Evolutionary conservation across 1,284 basidiomycete genomes (phyloP), one percentile per base, ranked within the genome.

Genomic region (Somion occarium): DNA sequence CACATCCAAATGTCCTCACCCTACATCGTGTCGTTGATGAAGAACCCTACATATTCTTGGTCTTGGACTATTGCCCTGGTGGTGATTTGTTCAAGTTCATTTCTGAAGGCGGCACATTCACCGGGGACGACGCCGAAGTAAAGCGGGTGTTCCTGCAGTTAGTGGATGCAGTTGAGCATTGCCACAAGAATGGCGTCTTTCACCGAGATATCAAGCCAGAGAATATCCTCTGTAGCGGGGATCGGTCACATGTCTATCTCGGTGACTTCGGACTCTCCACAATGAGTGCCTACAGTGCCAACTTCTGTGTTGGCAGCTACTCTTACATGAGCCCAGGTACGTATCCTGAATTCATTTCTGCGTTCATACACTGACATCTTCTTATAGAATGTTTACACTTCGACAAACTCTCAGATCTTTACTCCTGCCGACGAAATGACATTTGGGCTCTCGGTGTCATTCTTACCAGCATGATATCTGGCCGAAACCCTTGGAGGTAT

Each of bases 401-500:
- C 38, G 63, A 64, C 19, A 54, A 53, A 38, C 48, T 53, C 24
- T 58, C 46, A 46, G 43, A 38, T 12, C 55, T 59, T 3, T 68
- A 56, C 52, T 60, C 53, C 25, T 56, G 57, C 9, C 51, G 50
- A 4, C 44, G 50, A 13, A 56, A 47, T 49, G 66, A 67, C 48
- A 51, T 66, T 49, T 68, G 66, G 66, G 46, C 66, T 19, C 61
- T 68, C 24, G 66, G 64, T 30, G 46, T 66, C 47, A 61, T 65
- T 56, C 57, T 68, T 46, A 55, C 52, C 51, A 97, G 95, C 70
- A 79, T 98, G 69, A 83, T 93, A 43, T 88, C 88, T 53, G 89
- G 90, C 18, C 82, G 89, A 39, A 91, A 90, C 65, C 94, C 93
- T 3, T 98, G 95, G 95, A 79, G 82, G 56, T 76, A 80, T 59